Percentiles rank a stretch among this genome's conserved stretches.
phyloP scores from a whole-genome alignment of 768 basidiomycete species.

The Termitomyces sp. region DNA sequence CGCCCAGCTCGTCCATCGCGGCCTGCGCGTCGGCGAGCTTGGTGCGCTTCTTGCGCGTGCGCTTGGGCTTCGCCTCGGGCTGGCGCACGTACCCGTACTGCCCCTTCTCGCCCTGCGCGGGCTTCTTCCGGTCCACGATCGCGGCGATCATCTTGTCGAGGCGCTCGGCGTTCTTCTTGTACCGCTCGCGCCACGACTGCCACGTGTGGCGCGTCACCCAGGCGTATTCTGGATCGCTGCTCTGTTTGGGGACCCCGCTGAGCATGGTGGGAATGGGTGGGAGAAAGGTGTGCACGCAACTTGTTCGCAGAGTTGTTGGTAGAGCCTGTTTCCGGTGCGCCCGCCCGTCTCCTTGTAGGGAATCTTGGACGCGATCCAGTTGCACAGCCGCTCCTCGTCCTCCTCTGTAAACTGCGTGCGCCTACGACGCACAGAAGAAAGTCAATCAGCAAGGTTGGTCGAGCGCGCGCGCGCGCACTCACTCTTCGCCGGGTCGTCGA shows the following conservation, averaged over 20 bases:
- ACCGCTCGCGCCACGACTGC: conserved; percentile 88
- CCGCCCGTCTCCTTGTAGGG: conserved; percentile 82
- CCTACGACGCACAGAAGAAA: conserved; percentile 27
- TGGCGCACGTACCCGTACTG: conserved; percentile 80
- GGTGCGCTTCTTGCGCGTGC: conserved; percentile 41
- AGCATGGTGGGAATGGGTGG: neutral
- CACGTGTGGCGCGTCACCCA: conserved; percentile 85
- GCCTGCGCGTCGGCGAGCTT: conserved; percentile 25
- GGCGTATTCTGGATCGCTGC: conserved; percentile 61
- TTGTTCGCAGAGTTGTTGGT: conserved; percentile 75
- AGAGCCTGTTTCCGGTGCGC: conserved; percentile 75
- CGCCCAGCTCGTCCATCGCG: conserved; percentile 15
- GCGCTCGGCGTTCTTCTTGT: conserved; percentile 74
- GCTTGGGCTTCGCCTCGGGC: conserved; percentile 63
- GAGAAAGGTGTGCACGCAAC: conserved; percentile 26
- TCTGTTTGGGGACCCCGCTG: conserved; percentile 27
- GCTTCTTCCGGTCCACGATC: conserved; percentile 68
- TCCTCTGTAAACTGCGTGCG: conserved; percentile 74
- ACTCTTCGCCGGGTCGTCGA: conserved; percentile 79
- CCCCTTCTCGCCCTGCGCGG: conserved; percentile 67
- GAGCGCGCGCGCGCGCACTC: neutral
- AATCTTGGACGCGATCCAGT: conserved; percentile 80
- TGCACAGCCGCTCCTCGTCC: conserved; percentile 69
- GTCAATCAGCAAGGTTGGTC: no score
- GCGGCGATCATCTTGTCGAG: conserved; percentile 59